Conservation (phyloP, 768 basidiomycete genomes). For the Russula sp. region DNA sequence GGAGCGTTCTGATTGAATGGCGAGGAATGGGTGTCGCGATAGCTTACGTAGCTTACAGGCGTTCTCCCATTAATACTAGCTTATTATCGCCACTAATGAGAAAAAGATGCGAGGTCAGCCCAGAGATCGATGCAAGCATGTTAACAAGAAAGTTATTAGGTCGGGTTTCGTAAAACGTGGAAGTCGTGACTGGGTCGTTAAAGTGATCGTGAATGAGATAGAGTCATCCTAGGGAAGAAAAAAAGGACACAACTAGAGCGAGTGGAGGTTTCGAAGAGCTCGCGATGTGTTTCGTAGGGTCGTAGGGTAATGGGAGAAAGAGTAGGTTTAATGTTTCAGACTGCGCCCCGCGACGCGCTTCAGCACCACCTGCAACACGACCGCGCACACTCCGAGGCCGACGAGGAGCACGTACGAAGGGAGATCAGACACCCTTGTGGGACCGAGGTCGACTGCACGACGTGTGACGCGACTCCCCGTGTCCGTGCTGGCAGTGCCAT, state of each 20-base stretch:
- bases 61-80: too few species aligned
- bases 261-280: too few species aligned
- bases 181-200: not conserved
- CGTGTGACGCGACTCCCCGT: not conserved
- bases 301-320: not conserved
- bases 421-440: constrained; percentile 30
- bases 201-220: not conserved
- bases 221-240: too few species aligned
- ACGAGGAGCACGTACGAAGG: constrained; percentile 43
- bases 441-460: constrained; percentile 10
- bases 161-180: too few species aligned
- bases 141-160: too few species aligned
- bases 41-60: too few species aligned
- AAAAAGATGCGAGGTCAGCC: too few species aligned
- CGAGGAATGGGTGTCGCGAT: too few species aligned
- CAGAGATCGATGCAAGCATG: too few species aligned
- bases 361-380: constrained; percentile 38
- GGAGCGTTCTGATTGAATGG: too few species aligned
- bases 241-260: too few species aligned
- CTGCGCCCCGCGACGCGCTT: constrained; percentile 27
- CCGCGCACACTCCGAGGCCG: constrained; percentile 41
- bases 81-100: too few species aligned
- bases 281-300: not conserved
- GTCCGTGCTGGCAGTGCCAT: not conserved
- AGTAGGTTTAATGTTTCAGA: constrained; percentile 1